Evolutionary conservation across 768 basidiomycete genomes (phyloP), one percentile per base, ranked within the genome.

Genomic region (Guyanaporus albipodus): DNA sequence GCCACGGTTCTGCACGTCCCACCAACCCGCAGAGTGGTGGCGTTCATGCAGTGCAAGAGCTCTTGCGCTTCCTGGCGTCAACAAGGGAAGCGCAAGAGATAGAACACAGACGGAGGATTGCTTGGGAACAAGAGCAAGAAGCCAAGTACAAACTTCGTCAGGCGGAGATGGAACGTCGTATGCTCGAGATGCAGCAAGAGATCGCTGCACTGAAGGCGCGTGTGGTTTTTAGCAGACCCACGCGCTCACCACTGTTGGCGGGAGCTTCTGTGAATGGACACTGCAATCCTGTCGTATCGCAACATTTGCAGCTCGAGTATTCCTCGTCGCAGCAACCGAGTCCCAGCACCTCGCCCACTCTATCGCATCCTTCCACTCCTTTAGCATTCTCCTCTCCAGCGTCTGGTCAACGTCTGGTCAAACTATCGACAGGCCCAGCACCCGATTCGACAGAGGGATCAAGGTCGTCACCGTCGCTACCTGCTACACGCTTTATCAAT

Each of bases 51-150:
- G 70, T 87, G 0, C 77, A 83, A 14, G 80, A 86, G 52, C 71
- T 87, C 29, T 60, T 81, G 46, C 75, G 79, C n/a, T 71, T 79
- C 42, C 63, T 85, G 7, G 62, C 73, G n/a, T 71, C 75, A 1
- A 80, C 79, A 1, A 73, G 72, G 52, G 77, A 85, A 26, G 76
- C 79, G 0, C 78, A 81, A 36, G 82, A 83, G 41, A 71, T 68
- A 15, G 87, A 88, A 52, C 68, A 71, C 31, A 76, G 70, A 52
- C 73, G 87, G 17, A 71, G 85, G 38, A 44, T 74, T 8, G 76
- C 70, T 29, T 88, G 87, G 85, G 87, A 89, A 56, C 71, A 75
- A 53, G 80, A 83, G 47, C 81, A 85, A 50, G 87, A 87, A 66
- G 74, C 74, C 9, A 83, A 74, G 55, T 73, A 71, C 41, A 54